Evolutionary conservation across 352 stramenopile genomes (phyloP).

Genomic region (Phytophthora syringae): DNA sequence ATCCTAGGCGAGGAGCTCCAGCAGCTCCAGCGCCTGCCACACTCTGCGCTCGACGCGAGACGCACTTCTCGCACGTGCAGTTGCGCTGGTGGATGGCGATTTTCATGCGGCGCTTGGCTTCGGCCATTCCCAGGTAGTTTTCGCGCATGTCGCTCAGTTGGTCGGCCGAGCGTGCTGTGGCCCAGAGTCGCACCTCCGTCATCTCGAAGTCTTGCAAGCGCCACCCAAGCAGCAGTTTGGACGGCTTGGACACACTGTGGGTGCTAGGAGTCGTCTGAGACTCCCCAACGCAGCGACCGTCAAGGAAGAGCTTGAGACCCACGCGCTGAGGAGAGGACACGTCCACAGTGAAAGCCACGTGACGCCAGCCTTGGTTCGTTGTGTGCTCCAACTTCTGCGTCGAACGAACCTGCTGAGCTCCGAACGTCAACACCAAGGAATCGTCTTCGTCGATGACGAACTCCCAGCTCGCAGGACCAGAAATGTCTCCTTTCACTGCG

Average conservation of each 20-base stretch:
- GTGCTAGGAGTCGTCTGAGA: slow-evolving; percentile 51
- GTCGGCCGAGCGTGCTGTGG: slow-evolving; percentile 66
- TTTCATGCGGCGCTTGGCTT: slow-evolving; percentile 85
- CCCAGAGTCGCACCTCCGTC: slow-evolving; percentile 84
- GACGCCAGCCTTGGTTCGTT: slow-evolving; percentile 53
- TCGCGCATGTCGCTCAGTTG: slow-evolving; percentile 88
- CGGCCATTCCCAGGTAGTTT: slow-evolving; percentile 86
- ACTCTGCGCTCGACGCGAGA: slow-evolving; percentile 59
- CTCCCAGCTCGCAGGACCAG: slow-evolving; percentile 47
- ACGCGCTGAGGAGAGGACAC: slow-evolving; percentile 56
- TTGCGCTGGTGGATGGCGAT: slow-evolving; percentile 87
- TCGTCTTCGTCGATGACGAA: slow-evolving; percentile 53
- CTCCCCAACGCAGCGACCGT: slow-evolving; percentile 59
- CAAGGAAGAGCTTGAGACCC: slow-evolving; percentile 64
- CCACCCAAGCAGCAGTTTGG: slow-evolving; percentile 56
- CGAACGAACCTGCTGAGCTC: slow-evolving; percentile 45
- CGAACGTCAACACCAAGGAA: slow-evolving; percentile 56
- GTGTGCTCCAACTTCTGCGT: slow-evolving; percentile 45
- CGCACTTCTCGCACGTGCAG: slow-evolving; percentile 82
- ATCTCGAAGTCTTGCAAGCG: slow-evolving; percentile 65
- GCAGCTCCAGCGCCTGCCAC: slow-evolving; percentile 14
- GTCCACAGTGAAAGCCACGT: slow-evolving; percentile 76
- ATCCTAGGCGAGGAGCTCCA: slow-evolving; percentile 11
- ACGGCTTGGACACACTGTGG: slow-evolving; percentile 46
- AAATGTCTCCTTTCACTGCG: slow-evolving; percentile 20